Evolutionary conservation across 495 filamentous ascomycete species (phyloP).

Genomic region (Talaromyces nanjingensis): DNA sequence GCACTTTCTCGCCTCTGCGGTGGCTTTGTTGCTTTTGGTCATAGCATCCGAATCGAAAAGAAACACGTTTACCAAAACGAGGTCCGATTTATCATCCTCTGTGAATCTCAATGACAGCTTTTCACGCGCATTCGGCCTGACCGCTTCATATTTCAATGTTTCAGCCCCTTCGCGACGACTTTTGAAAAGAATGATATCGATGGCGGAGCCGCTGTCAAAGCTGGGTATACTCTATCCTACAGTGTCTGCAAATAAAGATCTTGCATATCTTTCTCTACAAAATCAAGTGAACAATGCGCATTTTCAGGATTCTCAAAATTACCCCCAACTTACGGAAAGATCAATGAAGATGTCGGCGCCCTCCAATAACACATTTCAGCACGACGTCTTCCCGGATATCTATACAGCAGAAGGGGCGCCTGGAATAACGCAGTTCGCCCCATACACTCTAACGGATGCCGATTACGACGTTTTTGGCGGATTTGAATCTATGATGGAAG

Average conservation of each 20-base stretch:
- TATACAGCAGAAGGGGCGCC: background rate
- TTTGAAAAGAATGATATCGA: background rate
- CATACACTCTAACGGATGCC: background rate
- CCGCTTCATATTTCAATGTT: background rate
- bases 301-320: background rate
- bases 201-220: background rate
- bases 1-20: constrained; percentile 58
- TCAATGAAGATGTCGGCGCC: background rate
- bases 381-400: background rate
- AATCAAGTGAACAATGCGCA: background rate
- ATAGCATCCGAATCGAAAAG: constrained; percentile 26
- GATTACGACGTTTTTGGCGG: background rate
- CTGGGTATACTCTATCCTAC: background rate
- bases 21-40: constrained; percentile 57
- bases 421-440: background rate
- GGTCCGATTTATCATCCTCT: background rate
- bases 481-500: background rate
- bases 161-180: background rate
- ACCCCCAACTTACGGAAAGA: background rate
- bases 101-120: background rate
- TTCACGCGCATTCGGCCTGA: background rate
- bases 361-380: background rate
- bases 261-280: background rate
- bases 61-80: background rate
- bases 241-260: background rate